phyloP scores from a whole-genome alignment of 768 basidiomycete species.

The Amanita molliuscula region DNA sequence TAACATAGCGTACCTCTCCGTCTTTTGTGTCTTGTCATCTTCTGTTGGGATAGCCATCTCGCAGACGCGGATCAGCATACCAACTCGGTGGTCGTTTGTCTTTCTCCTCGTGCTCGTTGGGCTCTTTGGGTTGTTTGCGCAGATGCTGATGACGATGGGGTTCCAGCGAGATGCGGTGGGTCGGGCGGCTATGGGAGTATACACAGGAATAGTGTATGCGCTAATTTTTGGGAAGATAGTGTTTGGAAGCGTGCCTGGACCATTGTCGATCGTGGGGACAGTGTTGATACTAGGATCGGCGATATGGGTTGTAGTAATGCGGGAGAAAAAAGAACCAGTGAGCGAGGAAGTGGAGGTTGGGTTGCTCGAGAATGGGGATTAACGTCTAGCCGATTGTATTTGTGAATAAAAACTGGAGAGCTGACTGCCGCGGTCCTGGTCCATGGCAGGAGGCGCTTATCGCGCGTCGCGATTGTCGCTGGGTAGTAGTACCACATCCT shows the following conservation, averaged over 20 bases:
- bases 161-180: constrained; percentile 54
- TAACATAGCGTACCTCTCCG: constrained; percentile 55
- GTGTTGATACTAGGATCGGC: constrained; percentile 1
- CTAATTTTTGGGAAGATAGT: not conserved
- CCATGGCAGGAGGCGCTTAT: no score
- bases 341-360: not conserved
- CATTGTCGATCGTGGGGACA: not conserved
- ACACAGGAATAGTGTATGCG: constrained; percentile 15
- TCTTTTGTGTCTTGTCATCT: constrained; percentile 37
- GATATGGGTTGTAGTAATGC: not conserved
- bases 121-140: constrained; percentile 40
- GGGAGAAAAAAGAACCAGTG: no score
- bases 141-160: constrained; percentile 33
- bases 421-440: no score
- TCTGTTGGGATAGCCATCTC: constrained; percentile 28
- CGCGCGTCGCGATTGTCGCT: no score
- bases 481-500: no score
- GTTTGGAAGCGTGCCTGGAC: not conserved
- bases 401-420: no score
- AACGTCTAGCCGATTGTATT: no score
- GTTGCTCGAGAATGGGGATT: not conserved
- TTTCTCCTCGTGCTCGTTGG: constrained; percentile 44
- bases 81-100: constrained; percentile 33
- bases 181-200: constrained; percentile 49
- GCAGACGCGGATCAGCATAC: constrained; percentile 31